These are phyloP conservation scores for Funneliformis geosporum DNA, from an alignment of 192 early-diverging fungal genomes.

Conservation along the genomic window DNA sequence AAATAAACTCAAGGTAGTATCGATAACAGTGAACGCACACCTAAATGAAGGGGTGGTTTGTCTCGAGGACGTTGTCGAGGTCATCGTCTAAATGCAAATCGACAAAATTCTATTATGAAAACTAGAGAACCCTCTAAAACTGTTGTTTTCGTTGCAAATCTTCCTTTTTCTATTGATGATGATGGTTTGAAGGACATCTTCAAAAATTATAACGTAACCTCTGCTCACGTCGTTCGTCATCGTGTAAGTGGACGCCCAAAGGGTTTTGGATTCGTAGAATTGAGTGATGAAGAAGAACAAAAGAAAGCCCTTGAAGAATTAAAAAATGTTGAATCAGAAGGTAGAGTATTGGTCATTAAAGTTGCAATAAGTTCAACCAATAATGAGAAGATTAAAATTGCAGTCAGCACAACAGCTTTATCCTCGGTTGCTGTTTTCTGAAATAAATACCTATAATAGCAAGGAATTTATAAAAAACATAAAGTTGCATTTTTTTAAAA, in stretches of 20 bases:
- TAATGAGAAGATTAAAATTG: no score
- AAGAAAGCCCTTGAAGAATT: conserved; percentile 66
- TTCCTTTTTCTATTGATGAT: conserved; percentile 73
- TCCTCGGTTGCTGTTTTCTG: no score
- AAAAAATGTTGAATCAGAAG: conserved; percentile 62
- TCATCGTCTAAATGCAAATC: no score
- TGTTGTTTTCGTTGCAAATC: conserved; percentile 77
- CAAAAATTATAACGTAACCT: conserved; percentile 64
- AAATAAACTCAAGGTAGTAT: no score
- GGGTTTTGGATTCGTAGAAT: conserved; percentile 95
- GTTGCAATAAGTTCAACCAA: conserved; percentile 40
- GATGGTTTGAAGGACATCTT: conserved; percentile 76
- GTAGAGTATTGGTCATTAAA: conserved; percentile 66
- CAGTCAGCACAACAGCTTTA: no score
- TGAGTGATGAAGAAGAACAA: conserved; percentile 77
- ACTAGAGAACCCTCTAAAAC: conserved; percentile 64
- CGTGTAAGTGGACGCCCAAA: conserved; percentile 76
- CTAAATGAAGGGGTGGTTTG: no score
- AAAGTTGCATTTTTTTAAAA: no score
- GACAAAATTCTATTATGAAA: no score
- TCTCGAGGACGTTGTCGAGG: no score
- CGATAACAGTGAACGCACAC: no score
- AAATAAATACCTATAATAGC: no score
- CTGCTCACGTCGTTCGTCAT: conserved; percentile 73
- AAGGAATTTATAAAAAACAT: neutral